Evolutionary conservation across 2,329 filamentous ascomycete species (phyloP), one percentile per base, ranked within the genome.

Genomic region (Chaetomiaceae sp.): DNA sequence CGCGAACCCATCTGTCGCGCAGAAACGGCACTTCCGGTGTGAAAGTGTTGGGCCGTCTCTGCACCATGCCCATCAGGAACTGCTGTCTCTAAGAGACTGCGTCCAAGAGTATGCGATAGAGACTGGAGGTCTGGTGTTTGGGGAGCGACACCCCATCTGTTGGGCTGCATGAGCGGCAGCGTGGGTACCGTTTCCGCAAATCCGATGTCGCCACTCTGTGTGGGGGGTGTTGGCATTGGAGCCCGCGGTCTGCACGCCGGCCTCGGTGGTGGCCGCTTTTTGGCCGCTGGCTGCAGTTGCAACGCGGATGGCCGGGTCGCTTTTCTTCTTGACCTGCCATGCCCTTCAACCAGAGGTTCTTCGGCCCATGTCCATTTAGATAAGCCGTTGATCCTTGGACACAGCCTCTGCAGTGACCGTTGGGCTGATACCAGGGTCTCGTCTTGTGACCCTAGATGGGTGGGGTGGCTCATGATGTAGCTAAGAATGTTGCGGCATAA

Each of bases 341-440:
- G 3, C 30, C n/a, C n/a, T n/a, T n/a, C n/a, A n/a, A n/a, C n/a
- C n/a, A n/a, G n/a, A n/a, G n/a, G n/a, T n/a, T 29, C 30, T 30
- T 18, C 29, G 7, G 13, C 11, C 16, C 27, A 9, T 16, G 38
- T 21, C 49, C 49, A 53, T n/a, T 8, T 21, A 5, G 33, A 25
- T 4, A 53, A n/a, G 8, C 45, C 41, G 18, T 56, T 53, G 7
- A 56, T 42, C 11, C 54, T 33, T 18, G 54, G 54, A 18, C 49
- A 53, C 0, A 53, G 32, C 13, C 23, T 29, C 13, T 53, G 49
- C 23, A 56, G 13, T 1, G 36, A 4, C 5, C 21, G 18, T 8
- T 7, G 10, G 5, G 46, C 34, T 5, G 7, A 5, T 5, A 34
- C 25, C 40, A 53, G 9, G 6, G 2, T n/a, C 6, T 25, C 27